Evolutionary conservation across 371 early-diverging fungal genomes (phyloP).

Genomic region (Mucor sp.): DNA sequence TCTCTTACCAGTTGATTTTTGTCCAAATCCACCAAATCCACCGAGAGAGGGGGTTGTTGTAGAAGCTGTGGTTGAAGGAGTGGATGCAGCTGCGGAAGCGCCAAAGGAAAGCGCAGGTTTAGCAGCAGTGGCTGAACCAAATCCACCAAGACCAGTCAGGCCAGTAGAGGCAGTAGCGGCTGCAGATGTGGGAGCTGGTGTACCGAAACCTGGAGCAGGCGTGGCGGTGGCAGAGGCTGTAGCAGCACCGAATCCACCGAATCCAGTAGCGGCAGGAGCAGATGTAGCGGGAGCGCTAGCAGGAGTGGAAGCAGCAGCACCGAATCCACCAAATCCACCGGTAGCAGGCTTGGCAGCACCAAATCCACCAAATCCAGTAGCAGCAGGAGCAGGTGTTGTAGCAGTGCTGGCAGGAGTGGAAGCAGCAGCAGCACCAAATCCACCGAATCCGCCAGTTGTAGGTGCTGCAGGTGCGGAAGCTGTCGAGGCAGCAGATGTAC

Average conservation of each 20-base stretch:
- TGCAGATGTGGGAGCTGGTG: slow-evolving; percentile 12
- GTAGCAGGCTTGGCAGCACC: slow-evolving; percentile 10
- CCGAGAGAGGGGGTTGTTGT: slow-evolving; percentile 7
- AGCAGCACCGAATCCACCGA: slow-evolving; percentile 29
- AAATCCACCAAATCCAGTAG: slow-evolving; percentile 15
- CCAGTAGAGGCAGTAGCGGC: slow-evolving; percentile 15
- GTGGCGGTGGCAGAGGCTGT: slow-evolving; percentile 4
- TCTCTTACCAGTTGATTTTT: slow-evolving; percentile 14
- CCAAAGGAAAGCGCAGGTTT: slow-evolving; percentile 36
- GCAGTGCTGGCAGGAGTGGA: slow-evolving; percentile 20
- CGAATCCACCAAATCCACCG: slow-evolving; percentile 12
- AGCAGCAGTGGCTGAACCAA: slow-evolving; percentile 14
- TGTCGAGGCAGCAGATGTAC: slow-evolving; percentile 9
- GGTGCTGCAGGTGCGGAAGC: slow-evolving; percentile 14
- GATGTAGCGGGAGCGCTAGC: slow-evolving; percentile 14
- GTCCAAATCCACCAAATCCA: slow-evolving; percentile 23
- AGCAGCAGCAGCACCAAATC: slow-evolving; percentile 26
- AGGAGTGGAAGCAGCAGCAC: slow-evolving; percentile 6
- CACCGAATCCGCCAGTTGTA: slow-evolving; percentile 27
- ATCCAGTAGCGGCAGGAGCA: slow-evolving; percentile 12
- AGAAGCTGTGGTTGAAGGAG: slow-evolving; percentile 3
- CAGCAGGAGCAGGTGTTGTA: slow-evolving; percentile 14
- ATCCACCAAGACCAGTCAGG: slow-evolving; percentile 25
- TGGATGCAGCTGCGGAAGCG: slow-evolving; percentile 9
- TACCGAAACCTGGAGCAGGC: slow-evolving; percentile 14